phyloP scores from a whole-genome alignment of 768 basidiomycete species.

The Mycena vitilis region DNA sequence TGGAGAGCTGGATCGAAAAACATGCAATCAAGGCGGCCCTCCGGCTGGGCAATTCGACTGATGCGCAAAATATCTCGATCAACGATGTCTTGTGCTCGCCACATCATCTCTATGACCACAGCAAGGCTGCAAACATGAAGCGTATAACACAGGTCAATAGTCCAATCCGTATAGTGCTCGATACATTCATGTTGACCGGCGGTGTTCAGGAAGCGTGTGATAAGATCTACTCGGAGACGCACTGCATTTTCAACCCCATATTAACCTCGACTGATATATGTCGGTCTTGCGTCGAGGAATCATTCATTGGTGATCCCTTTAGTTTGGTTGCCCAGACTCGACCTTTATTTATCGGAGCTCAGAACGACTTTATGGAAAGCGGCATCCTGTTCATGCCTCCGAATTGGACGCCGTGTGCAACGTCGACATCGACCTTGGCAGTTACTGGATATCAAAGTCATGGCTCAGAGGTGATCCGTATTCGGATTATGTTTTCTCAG shows the following conservation, averaged over 20 bases:
- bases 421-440: slow-evolving; percentile 53
- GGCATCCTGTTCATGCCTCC: slow-evolving; percentile 72
- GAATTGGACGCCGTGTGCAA: slow-evolving; percentile 67
- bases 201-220: slow-evolving; percentile 56
- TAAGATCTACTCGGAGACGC: slow-evolving; percentile 56
- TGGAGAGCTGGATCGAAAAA: slow-evolving; percentile 71
- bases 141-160: slow-evolving; percentile 65
- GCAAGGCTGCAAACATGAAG: slow-evolving; percentile 72
- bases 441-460: slow-evolving; percentile 80
- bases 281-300: slow-evolving; percentile 62
- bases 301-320: slow-evolving; percentile 64
- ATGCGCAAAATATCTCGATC: slow-evolving; percentile 46
- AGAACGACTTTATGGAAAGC: slow-evolving; percentile 78
- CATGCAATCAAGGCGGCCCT: slow-evolving; percentile 47
- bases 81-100: slow-evolving; percentile 67
- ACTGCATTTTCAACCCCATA: slow-evolving; percentile 60
- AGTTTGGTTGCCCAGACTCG: slow-evolving; percentile 17
- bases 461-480: slow-evolving; percentile 77
- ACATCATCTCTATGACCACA: slow-evolving; percentile 75
- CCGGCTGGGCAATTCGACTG: slow-evolving; percentile 21
- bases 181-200: background rate
- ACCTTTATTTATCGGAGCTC: slow-evolving; percentile 13
- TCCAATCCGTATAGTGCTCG: background rate
- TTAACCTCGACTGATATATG: slow-evolving; percentile 69
- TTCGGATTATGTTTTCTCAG: slow-evolving; percentile 4